Evolutionary conservation across 176 grass and related monocot species (phyloP), one percentile per base, ranked within the genome.

Genomic region (Olyra latifolia): DNA sequence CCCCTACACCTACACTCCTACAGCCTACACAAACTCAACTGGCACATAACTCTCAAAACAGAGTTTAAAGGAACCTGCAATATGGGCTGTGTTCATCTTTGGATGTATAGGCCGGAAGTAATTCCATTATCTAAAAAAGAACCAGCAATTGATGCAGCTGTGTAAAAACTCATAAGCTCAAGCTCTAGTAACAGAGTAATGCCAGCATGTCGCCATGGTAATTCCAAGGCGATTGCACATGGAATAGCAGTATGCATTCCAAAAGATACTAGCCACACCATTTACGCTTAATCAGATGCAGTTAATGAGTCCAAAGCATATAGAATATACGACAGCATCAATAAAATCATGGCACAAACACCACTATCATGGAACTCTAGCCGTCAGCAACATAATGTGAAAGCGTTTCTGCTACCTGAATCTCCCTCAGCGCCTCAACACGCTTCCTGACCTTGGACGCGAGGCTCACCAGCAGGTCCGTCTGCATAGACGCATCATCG

Each of bases 371-470:
- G 62, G 17, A 29, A 15, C 2, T 46, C 11, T 38, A 15, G 0
- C 6, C 32, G 35, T 12, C 10, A 40, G 43, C 56, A 47, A 14
- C 55, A 42, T 23, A 44, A 41, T 14, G 35, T 56, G 13, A 11
- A 32, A 39, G 11, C 15, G 10, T 65, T 16, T 30, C 22, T 20
- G 13, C 30, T 69, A 92, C 90, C 86, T 88, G 82, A 66, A 92
- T 83, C 24, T 78, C 82, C 66, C 60, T 78, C 10, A 88, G 87
- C 65, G 32, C 50, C 30, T 92, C 43, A 6, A 88, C 82, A 7
- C 86, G 86, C 73, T 82, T 92, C 78, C 86, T 86, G 27, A 83
- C 90, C 55, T 40, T 76, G 24, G 86, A 82, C 9, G 49, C 35
- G 30, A 92, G 86, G 49, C 27, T 82, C 14, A 75, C 82, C 14